These are phyloP conservation scores for Pyrenochaeta sp. DNA, from an alignment of 2,329 filamentous ascomycete species.

Conservation along the genomic window DNA sequence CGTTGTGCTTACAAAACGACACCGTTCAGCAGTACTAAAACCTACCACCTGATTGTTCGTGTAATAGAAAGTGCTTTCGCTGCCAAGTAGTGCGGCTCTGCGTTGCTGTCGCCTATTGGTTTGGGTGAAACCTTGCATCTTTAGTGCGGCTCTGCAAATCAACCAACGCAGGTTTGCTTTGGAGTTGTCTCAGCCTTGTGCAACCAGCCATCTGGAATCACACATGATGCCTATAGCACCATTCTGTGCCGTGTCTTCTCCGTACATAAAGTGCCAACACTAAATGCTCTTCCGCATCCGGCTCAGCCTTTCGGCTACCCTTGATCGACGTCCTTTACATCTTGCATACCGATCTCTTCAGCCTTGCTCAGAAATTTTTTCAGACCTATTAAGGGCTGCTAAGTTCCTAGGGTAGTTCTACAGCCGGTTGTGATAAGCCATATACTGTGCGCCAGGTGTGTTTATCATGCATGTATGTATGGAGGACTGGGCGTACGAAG, in stretches of 20 bases:
- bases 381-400: background rate
- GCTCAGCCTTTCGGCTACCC: background rate
- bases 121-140: too few species aligned
- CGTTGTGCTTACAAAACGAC: too few species aligned
- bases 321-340: background rate
- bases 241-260: background rate
- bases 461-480: background rate
- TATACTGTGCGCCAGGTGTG: background rate
- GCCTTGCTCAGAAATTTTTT: background rate
- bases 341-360: background rate
- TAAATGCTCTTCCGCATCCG: background rate
- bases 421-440: background rate
- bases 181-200: background rate
- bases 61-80: too few species aligned
- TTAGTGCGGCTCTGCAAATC: too few species aligned
- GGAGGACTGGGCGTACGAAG: background rate
- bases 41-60: too few species aligned
- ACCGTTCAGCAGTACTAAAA: too few species aligned
- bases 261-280: background rate
- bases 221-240: background rate
- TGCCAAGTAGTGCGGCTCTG: too few species aligned
- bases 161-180: too few species aligned
- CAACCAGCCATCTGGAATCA: background rate
- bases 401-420: background rate
- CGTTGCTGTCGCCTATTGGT: too few species aligned